Base-by-base conservation (phyloP, 352 stramenopile species). In the Phytophthora crassamura region DNA sequence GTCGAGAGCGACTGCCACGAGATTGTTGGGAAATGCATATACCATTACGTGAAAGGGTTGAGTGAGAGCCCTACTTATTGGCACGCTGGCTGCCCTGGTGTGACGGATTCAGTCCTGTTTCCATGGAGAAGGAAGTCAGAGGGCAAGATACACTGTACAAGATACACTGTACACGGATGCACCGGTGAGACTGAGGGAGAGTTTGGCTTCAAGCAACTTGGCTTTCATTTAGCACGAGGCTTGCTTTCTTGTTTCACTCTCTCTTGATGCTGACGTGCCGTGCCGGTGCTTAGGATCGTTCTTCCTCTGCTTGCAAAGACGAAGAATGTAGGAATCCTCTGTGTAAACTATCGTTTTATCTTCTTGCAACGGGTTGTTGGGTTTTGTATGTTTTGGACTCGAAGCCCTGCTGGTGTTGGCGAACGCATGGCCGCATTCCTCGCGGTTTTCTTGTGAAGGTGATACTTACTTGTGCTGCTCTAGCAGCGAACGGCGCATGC, bases 401-500 rank as follows among this genome's bases (percentile, higher is more conserved):
- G 22, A 49, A 25, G 32, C 8, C 22, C 16, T 66, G 22, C 22
- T 25, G 2, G 28, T 36, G n/a, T 9, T 10, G 10, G 18, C 40
- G 22, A 9, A 18, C 22, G 54, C 38, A 25, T 1, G 22, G 20
- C 33, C 3, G 14, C 35, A 30, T 58, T 22, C 47, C 38, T 25
- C 2, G 16, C 52, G 16, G 32, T n/a, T n/a, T n/a, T n/a, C n/a
- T n/a, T n/a, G n/a, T n/a, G n/a, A n/a, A n/a, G n/a, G n/a, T n/a
- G n/a, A n/a, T 60, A 55, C 18, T 72, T 75, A 80, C 67, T 77
- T 70, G 41, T 82, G 56, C 61, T 87, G 71, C 18, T 91, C 82
- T 48, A 94, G 62, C 22, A 94, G 64, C 12, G 66, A 80, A 52
- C 85, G 83, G 5, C 85, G 82, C 84, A 91, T 91, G 45, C 72